Evolutionary conservation across 1,284 basidiomycete species (phyloP), one percentile per base, ranked within the genome.

Genomic region (Ustilago vetiveriae): DNA sequence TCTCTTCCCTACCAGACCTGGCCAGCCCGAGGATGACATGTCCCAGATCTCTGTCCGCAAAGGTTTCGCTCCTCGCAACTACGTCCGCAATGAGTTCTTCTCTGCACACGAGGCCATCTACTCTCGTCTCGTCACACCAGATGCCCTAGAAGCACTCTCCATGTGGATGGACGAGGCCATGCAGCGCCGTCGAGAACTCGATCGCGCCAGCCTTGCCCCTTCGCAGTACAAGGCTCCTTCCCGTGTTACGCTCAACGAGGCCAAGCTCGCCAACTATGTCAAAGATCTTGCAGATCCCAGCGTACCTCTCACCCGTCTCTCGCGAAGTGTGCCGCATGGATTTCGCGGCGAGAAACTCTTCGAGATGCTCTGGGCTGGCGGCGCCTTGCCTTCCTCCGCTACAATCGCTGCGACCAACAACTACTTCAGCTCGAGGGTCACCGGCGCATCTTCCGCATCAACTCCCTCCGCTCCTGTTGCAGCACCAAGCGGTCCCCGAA

Each of bases 311-410:
- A 85, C 89, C 67, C 94, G 92, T 72, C 86, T 98, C 6, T 91
- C 85, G 41, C 91, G 91, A 78, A 92, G 88, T 76, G 90, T 98
- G 0, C 95, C 95, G 0, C 93, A 98, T 79, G 92, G 92, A 0
- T 91, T 91, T 33, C 93, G 93, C 80, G 94, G 93, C 3, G 89
- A 92, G 69, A 92, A 95, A 74, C 85, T 97, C 22, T 85, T 99
- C 47, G 94, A 97, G 65, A 86, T 94, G 66, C 86, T 98, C 50
- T 90, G 93, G 73, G 85, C 86, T 0, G 79, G 78, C 11, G 70
- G 65, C 8, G 64, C 62, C 13, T 38, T 66, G 3, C 59, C 69
- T 17, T 6, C 65, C 1, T 19, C 66, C 21, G 24, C 50, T 21
- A 24, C 56, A 8, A 27, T 57, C 6, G 29, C 22, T 24, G 22